phyloP scores from a whole-genome alignment of 768 basidiomycete species.

The Fibroporia radiculosa region DNA sequence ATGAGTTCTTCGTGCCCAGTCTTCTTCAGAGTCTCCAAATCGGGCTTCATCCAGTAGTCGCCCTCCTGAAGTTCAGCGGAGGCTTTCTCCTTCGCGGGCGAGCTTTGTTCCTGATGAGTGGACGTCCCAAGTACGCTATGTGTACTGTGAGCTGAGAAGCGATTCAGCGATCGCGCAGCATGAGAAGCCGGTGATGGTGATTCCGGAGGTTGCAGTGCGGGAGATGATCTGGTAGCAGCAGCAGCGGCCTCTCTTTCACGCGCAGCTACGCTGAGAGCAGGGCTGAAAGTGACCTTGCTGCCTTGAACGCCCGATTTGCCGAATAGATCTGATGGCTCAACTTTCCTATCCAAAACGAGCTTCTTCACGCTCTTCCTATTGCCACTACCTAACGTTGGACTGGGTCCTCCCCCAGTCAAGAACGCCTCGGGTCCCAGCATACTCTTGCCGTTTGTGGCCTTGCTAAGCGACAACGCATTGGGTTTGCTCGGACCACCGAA shows the following conservation, averaged over 20 bases:
- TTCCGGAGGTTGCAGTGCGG: constrained; percentile 21
- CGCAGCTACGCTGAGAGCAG: constrained; percentile 65
- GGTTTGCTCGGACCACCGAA: constrained; percentile 40
- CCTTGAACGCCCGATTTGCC: constrained; percentile 18
- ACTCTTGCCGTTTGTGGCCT: constrained; percentile 33
- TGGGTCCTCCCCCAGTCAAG: constrained; percentile 44
- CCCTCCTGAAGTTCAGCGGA: constrained; percentile 60
- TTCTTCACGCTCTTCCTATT: constrained; percentile 85
- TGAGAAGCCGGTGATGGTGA: constrained; percentile 14
- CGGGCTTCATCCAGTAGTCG: constrained; percentile 88
- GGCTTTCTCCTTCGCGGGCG: constrained; percentile 23
- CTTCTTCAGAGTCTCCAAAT: constrained; percentile 62
- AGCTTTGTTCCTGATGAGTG: constrained; percentile 12
- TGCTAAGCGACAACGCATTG: constrained; percentile 45
- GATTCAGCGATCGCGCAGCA: constrained; percentile 29
- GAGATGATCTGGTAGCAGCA: constrained; percentile 20
- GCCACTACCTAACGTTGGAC: constrained; percentile 62
- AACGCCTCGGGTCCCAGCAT: constrained; percentile 50
- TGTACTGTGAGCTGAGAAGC: constrained; percentile 31
- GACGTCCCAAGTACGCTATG: constrained; percentile 14
- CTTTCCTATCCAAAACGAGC: constrained; percentile 79
- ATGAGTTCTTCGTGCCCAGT: constrained; percentile 68
- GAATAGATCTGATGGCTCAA: constrained; percentile 68
- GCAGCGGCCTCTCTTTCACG: constrained; percentile 60
- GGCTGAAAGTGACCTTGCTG: constrained; percentile 61